Conservation (phyloP, 2,329 filamentous ascomycete genomes). For the Mollisiaceae sp. region DNA sequence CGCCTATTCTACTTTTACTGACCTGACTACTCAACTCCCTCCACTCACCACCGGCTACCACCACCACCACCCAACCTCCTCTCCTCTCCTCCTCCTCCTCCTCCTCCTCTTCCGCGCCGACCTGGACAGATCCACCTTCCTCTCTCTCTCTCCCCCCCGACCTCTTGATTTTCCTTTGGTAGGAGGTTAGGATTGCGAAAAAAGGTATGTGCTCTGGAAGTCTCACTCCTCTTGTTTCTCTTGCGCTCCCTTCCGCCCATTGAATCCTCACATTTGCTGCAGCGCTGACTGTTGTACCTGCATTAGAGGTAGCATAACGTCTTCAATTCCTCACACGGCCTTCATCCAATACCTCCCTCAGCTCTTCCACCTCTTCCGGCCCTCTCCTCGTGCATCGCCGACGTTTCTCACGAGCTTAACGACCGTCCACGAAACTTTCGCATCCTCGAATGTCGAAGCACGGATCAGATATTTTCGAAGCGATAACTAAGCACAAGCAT, state of each 20-base stretch:
- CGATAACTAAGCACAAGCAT: conserved; percentile 44
- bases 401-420: conserved; percentile 37
- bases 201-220: conserved; percentile 36
- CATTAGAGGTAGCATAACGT: conserved; percentile 43
- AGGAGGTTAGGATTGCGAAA: conserved; percentile 28
- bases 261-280: conserved; percentile 39
- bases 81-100: conserved; percentile 4
- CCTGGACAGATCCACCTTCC: conserved; percentile 7
- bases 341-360: conserved; percentile 23
- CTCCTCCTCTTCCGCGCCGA: conserved; percentile 10
- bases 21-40: conserved; percentile 38
- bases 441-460: conserved; percentile 40
- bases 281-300: conserved; percentile 44
- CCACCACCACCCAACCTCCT: conserved; percentile 14
- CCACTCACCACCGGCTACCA: conserved; percentile 27
- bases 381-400: conserved; percentile 1
- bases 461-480: conserved; percentile 39
- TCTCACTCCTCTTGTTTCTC: conserved; percentile 34
- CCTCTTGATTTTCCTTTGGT: conserved; percentile 37
- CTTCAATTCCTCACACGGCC: conserved; percentile 35
- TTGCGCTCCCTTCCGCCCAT: conserved; percentile 26
- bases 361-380: conserved; percentile 23
- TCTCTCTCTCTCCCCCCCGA: conserved; percentile 35
- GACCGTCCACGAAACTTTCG: conserved; percentile 35
- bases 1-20: conserved; percentile 23